Conservation (phyloP, 768 basidiomycete genomes). For the Xanthoconium stramineum region DNA sequence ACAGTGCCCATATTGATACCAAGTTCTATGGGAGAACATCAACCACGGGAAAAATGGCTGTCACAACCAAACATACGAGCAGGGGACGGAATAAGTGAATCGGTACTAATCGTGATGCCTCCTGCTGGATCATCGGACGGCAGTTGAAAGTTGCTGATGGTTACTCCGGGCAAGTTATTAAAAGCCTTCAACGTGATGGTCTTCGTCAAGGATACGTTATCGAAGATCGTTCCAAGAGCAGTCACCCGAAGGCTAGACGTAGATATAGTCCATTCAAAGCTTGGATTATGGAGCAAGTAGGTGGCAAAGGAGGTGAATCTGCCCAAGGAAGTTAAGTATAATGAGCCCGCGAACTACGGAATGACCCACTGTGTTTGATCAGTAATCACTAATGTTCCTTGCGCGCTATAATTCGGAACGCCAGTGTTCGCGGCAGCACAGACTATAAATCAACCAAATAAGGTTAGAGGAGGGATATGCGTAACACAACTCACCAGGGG, state of each 20-base stretch:
- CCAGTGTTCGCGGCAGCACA: constrained; percentile 67
- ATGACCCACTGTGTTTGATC: constrained; percentile 45
- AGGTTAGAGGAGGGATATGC: neutral
- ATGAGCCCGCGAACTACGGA: neutral
- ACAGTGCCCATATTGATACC: constrained; percentile 68
- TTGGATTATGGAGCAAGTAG: constrained; percentile 58
- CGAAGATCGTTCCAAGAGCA: constrained; percentile 68
- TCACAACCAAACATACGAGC: constrained; percentile 47
- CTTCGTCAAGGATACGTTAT: constrained; percentile 60
- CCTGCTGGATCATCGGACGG: constrained; percentile 66
- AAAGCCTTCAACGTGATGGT: constrained; percentile 64
- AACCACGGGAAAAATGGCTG: constrained; percentile 1
- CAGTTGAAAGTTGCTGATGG: constrained; percentile 67
- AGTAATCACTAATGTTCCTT: constrained; percentile 53
- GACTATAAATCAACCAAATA: constrained; percentile 34
- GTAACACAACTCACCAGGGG: constrained; percentile 40
- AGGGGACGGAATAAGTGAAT: constrained; percentile 61
- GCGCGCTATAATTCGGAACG: constrained; percentile 58
- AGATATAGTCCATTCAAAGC: constrained; percentile 69
- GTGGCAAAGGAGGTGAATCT: constrained; percentile 68
- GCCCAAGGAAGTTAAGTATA: neutral
- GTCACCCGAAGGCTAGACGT: constrained; percentile 59
- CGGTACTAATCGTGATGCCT: constrained; percentile 68
- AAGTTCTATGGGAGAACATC: constrained; percentile 43
- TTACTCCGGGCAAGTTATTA: constrained; percentile 66